Evolutionary conservation across 1,284 basidiomycete genomes (phyloP), one percentile per base, ranked within the genome.

Genomic region (Trichosporon sp.): DNA sequence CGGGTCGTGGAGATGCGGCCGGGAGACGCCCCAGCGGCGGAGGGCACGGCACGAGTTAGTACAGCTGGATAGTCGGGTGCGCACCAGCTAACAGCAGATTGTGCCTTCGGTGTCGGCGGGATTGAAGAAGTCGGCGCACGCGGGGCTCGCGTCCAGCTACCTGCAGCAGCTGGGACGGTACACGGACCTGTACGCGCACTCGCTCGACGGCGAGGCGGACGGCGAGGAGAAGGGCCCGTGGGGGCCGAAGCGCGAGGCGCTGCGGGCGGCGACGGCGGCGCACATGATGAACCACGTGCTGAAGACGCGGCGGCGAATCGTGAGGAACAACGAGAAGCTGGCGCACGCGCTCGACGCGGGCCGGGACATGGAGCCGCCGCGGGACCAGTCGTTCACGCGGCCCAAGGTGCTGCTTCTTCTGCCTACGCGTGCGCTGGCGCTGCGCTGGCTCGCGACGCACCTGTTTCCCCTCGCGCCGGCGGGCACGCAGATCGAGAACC

Each of bases 361-460:
- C 64, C 65, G 65, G 29, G 70, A 65, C 31, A 53, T 56, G 13
- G 91, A 93, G 72, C 71, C 78, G 58, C 88, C 93, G 7, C 91
- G 93, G 81, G 96, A 99, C 80, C 96, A 98, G 86, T 95, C 96
- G 25, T 99, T 98, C 84, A 98, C 95, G 1, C 91, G 97, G 8
- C 96, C 97, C 23, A 96, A 96, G 51, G 87, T 97, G 12, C 90
- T 99, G 65, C 85, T 99, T 69, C 88, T 99, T 64, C 87, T 94
- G 2, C 97, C 97, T 0, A 93, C 98, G 85, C 93, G 97, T 65
- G 93, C 93, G 44, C 90, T 90, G 47, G 96, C 93, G 0, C 85
- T 92, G 6, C 86, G 88, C 66, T 83, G 82, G 75, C 75, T 98
- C 91, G 92, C 84, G 90, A 73, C 85, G 86, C 66, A 89, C 89